A percentile compares a stretch with the other conserved stretches of the same genome.
Conservation (phyloP, 495 filamentous ascomycete genomes). For the Haplographium delicatum region DNA sequence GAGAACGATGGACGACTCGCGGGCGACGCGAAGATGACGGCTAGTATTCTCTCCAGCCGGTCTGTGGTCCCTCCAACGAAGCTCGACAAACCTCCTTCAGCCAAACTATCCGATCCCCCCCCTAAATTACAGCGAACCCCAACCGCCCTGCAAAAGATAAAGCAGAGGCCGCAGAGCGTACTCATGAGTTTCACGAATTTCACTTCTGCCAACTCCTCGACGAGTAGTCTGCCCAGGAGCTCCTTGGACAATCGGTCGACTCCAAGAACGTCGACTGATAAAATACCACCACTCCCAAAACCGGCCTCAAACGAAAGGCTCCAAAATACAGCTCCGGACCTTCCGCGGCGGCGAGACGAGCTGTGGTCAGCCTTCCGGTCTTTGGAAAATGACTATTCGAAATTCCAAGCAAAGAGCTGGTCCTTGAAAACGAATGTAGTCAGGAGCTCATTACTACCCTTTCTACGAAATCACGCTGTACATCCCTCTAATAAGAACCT, state of each 20-base stretch:
- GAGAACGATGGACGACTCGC: constrained; percentile 12
- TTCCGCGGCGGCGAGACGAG: constrained; percentile 62
- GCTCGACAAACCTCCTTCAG: constrained; percentile 9
- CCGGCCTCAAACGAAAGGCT: constrained; percentile 57
- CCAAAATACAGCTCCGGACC: constrained; percentile 33
- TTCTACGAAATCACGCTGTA: constrained; percentile 65
- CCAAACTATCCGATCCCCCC: constrained; percentile 11
- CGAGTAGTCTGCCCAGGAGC: constrained; percentile 27
- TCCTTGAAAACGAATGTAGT: constrained; percentile 76
- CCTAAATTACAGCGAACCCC: constrained; percentile 3
- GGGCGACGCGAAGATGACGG: constrained; percentile 13
- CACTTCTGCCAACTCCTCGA: constrained; percentile 27
- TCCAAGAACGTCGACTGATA: constrained; percentile 41
- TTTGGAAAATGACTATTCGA: constrained; percentile 78
- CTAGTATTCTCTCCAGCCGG: constrained; percentile 1
- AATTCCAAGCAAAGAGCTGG: constrained; percentile 75
- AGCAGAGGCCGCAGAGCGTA: constrained; percentile 24
- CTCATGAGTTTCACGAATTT: constrained; percentile 24
- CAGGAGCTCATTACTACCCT: constrained; percentile 74
- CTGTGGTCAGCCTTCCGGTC: constrained; percentile 82
- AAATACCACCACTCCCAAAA: constrained; percentile 49
- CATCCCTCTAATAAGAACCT: constrained; percentile 64
- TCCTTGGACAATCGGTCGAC: constrained; percentile 44
- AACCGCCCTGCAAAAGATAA: constrained; percentile 16
- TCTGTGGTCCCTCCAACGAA: constrained; percentile 8